These are phyloP conservation scores for Scheffersomyces segobiensis DNA, from an alignment of 1,139 yeast species.

Conservation along the genomic window DNA sequence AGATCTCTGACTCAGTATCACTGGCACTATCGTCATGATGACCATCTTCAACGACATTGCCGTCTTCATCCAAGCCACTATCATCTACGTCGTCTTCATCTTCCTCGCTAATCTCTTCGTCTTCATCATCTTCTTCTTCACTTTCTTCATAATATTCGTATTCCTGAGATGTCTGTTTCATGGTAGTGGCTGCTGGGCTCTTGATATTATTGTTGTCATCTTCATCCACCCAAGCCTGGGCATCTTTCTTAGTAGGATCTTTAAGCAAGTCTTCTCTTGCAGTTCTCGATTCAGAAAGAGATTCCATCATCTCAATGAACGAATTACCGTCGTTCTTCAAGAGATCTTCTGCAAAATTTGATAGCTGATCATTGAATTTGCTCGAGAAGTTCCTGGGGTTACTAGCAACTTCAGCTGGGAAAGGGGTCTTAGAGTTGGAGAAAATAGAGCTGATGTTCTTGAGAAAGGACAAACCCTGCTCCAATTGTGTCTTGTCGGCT, in stretches of 20 bases:
- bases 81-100: slow-evolving; percentile 28
- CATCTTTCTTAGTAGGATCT: slow-evolving; percentile 10
- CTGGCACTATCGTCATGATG: slow-evolving; percentile 25
- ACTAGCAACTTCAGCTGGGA: slow-evolving; percentile 14
- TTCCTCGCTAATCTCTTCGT: slow-evolving; percentile 25
- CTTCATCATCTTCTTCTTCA: slow-evolving; percentile 19
- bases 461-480: slow-evolving; percentile 28
- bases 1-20: slow-evolving; percentile 45
- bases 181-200: not conserved
- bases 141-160: slow-evolving; percentile 16
- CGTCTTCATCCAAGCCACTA: slow-evolving; percentile 33
- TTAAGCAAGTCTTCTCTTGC: slow-evolving; percentile 45
- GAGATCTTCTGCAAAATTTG: slow-evolving; percentile 75
- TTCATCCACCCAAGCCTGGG: slow-evolving; percentile 23
- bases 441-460: slow-evolving; percentile 21
- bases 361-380: slow-evolving; percentile 28
- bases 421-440: not conserved
- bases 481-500: slow-evolving; percentile 28
- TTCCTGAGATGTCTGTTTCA: not conserved
- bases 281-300: slow-evolving; percentile 59
- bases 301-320: slow-evolving; percentile 77
- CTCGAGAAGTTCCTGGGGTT: slow-evolving; percentile 3
- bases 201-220: slow-evolving; percentile 13
- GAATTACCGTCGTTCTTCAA: slow-evolving; percentile 72
- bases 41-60: slow-evolving; percentile 31